These are phyloP conservation scores for Henckelia pumila DNA, from an alignment of 257 asterid species.

Conservation along the genomic window DNA sequence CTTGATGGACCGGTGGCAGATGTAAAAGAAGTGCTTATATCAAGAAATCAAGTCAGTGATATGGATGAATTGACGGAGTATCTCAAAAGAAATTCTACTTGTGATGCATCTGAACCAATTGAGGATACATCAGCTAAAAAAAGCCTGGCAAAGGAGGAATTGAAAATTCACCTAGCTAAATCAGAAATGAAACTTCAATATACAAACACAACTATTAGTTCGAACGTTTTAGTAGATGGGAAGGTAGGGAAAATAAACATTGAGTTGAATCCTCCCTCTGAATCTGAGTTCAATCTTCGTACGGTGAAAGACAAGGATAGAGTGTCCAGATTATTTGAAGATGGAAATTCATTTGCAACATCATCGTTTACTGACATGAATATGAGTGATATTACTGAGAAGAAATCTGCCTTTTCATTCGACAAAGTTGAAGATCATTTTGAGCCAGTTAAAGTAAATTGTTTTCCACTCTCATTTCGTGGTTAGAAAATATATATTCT, in stretches of 20 bases:
- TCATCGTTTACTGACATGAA: constrained; percentile 33
- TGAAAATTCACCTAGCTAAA: constrained; percentile 27
- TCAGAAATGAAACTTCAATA: constrained; percentile 28
- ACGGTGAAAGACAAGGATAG: constrained; percentile 34
- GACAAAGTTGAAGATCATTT: constrained; percentile 61
- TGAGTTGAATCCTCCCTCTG: constrained; percentile 32
- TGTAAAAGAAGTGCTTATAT: constrained; percentile 26
- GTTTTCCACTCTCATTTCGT: constrained; percentile 4
- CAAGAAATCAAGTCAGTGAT: constrained; percentile 34
- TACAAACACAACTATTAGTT: constrained; percentile 23
- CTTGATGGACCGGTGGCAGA: constrained; percentile 31
- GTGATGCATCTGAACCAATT: constrained; percentile 33
- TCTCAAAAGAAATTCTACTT: constrained; percentile 39
- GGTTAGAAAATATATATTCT: not conserved
- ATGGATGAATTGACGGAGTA: constrained; percentile 41
- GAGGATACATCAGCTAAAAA: constrained; percentile 29
- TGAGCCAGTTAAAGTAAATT: constrained; percentile 49
- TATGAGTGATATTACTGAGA: constrained; percentile 15
- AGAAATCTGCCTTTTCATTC: constrained; percentile 35
- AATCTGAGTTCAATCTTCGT: constrained; percentile 28
- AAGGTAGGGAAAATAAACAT: constrained; percentile 27
- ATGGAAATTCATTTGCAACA: constrained; percentile 29
- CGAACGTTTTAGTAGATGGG: constrained; percentile 25
- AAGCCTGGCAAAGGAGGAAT: constrained; percentile 19
- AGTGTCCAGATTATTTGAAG: constrained; percentile 32